Base-by-base conservation (phyloP, 345 rosid genomes). In the Trapa bicornis region DNA sequence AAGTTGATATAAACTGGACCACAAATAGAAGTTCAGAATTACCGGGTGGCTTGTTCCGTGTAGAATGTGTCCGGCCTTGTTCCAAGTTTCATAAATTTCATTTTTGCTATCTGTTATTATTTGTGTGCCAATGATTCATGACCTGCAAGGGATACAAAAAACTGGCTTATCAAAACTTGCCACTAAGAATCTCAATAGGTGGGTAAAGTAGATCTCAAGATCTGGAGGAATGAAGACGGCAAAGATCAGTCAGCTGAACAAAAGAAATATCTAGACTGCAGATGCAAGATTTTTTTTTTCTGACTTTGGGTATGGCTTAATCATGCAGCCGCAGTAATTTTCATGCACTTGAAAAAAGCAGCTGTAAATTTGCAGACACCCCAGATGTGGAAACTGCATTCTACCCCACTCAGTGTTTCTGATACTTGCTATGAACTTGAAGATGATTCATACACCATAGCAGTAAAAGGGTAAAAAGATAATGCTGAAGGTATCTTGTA, bases 1-100 rank as follows among this genome's bases (percentile, higher is more conserved):
- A 15, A 43, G 35, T 5, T 9, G 3, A 4, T 52, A 29, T 37
- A 41, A 41, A 41, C 53, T 6, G 16, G 65, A 90, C 99, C 86
- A 38, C 63, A 32, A 16, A 58, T 11, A 11, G 33, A 58, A 11
- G 5, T 32, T 58, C 16, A 11, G 63, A 35, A 33, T 54, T 58
- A 58, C 63, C 63, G 63, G 75, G 90, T 89, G 67, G 96, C 85
- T 72, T 85, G 96, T 82, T 95, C 96, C 61, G 96, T 83, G 64
- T 80, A 87, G 78, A 91, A 91, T 56, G 97, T 89, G 76, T 95
- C 97, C 5, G 90, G 94, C 79, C 85, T 83, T 52, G 85, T 86
- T 61, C 97, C 97, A 10, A 94, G 76, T 82, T 89, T 94, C 99
- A 95, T 95, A 72, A 82, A 95, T 87, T 95, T 95, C 97, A 95